Evolutionary conservation across 352 stramenopile species (phyloP).

Genomic region (Pythium phragmitis): DNA sequence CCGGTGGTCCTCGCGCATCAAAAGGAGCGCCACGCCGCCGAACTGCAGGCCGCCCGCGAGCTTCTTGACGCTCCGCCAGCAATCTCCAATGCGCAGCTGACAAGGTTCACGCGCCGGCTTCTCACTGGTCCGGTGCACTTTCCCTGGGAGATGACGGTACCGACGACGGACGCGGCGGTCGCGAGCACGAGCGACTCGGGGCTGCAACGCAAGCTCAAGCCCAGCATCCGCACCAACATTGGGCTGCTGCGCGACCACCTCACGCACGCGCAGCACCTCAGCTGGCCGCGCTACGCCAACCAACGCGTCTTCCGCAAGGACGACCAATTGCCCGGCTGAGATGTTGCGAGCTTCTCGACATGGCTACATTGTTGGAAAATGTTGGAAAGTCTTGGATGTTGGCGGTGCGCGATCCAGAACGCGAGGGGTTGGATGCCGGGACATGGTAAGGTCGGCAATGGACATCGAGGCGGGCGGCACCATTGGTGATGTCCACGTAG

Average conservation of each 20-base stretch:
- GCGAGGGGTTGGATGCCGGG: too few species aligned
- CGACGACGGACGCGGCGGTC: conserved; percentile 18
- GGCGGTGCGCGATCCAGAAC: too few species aligned
- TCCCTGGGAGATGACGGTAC: conserved; percentile 71
- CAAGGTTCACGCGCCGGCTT: conserved; percentile 37
- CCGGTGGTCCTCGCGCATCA: conserved; percentile 27
- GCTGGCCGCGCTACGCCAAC: conserved; percentile 14
- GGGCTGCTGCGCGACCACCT: conserved; percentile 60
- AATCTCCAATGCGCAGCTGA: background rate
- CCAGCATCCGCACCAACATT: conserved; percentile 55
- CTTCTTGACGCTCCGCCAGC: conserved; percentile 13
- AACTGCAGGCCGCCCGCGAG: conserved; percentile 22
- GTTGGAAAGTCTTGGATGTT: too few species aligned
- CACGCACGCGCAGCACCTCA: conserved; percentile 47
- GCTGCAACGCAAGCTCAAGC: conserved; percentile 59
- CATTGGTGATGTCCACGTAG: too few species aligned
- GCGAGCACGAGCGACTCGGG: conserved; percentile 25
- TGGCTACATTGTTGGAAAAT: conserved; percentile 14
- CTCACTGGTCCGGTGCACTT: conserved; percentile 53
- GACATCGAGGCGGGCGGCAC: too few species aligned
- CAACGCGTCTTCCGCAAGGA: conserved; percentile 29
- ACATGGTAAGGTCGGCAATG: too few species aligned
- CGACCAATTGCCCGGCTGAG: conserved; percentile 5
- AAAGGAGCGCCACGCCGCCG: conserved; percentile 8
- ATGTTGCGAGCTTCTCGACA: background rate